Evolutionary conservation across 163 green algal genomes (phyloP).

Genomic region (Chlorella variabilis): DNA sequence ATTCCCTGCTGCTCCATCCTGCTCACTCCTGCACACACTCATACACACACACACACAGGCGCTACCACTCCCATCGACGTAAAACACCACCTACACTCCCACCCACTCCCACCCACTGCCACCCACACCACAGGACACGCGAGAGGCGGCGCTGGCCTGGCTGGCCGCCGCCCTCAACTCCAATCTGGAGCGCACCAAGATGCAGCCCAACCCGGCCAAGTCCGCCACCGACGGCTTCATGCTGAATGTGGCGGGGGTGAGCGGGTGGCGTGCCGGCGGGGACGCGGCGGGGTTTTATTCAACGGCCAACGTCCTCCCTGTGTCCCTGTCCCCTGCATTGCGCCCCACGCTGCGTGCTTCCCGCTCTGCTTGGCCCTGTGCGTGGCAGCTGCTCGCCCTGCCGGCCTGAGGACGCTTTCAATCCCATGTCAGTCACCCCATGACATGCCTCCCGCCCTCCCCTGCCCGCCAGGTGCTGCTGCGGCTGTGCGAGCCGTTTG

Average conservation of each 20-base stretch:
- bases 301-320: too few species aligned
- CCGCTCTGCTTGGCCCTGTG: too few species aligned
- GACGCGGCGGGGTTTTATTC: too few species aligned
- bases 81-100: too few species aligned
- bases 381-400: too few species aligned
- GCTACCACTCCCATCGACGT: too few species aligned
- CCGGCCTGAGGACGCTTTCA: not conserved
- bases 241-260: slow-evolving; percentile 76
- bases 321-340: too few species aligned
- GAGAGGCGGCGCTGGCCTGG: slow-evolving; percentile 81
- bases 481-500: slow-evolving; percentile 89
- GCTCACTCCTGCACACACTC: too few species aligned
- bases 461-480: slow-evolving; percentile 72
- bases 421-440: not conserved
- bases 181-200: slow-evolving; percentile 87
- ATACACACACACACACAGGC: too few species aligned
- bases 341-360: too few species aligned
- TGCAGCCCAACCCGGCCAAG: slow-evolving; percentile 66
- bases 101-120: too few species aligned
- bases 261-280: not conserved
- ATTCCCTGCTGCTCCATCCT: too few species aligned
- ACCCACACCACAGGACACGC: slow-evolving; percentile 60
- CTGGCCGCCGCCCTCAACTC: slow-evolving; percentile 74
- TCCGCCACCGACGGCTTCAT: slow-evolving; percentile 84
- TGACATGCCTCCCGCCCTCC: not conserved